These are phyloP conservation scores for Simmondsia chinensis DNA, from an alignment of 148 eudicot species.

Conservation along the genomic window DNA sequence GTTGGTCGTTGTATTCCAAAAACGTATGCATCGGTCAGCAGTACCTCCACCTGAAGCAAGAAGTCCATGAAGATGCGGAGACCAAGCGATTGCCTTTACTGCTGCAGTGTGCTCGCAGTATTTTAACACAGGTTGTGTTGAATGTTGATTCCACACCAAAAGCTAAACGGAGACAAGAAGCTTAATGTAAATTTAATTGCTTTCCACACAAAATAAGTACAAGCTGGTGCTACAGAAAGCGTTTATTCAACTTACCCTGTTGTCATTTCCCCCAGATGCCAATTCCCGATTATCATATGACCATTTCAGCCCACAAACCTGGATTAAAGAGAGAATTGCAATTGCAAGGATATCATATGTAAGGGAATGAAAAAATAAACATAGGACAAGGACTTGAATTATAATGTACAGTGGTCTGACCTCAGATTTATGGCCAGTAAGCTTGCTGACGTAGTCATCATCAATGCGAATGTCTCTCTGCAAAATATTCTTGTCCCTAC, in stretches of 20 bases:
- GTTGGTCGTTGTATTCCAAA: slow-evolving; percentile 89
- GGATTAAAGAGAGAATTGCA: too few species aligned
- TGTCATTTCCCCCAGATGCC: slow-evolving; percentile 96
- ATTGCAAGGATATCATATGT: background rate
- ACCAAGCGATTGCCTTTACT: slow-evolving; percentile 97
- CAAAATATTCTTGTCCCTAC: slow-evolving; percentile 77
- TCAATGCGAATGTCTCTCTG: slow-evolving; percentile 75
- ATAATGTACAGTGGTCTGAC: slow-evolving; percentile 20
- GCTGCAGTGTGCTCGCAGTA: slow-evolving; percentile 87
- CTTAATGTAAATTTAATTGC: background rate
- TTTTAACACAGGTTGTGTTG: slow-evolving; percentile 70
- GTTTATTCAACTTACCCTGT: slow-evolving; percentile 44
- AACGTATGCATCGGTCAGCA: slow-evolving; percentile 85
- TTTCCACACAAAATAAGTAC: background rate
- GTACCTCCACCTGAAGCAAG: slow-evolving; percentile 99
- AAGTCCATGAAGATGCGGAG: slow-evolving; percentile 87
- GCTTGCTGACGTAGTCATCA: slow-evolving; percentile 71
- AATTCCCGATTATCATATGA: slow-evolving; percentile 83
- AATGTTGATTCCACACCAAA: slow-evolving; percentile 83
- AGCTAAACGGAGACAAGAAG: slow-evolving; percentile 33
- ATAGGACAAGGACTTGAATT: background rate
- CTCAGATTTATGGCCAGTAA: slow-evolving; percentile 88
- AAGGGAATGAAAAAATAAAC: background rate
- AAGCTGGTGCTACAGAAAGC: slow-evolving; percentile 4
- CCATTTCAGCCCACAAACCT: slow-evolving; percentile 97